Evolutionary conservation across 225 moss, liverwort and hornwort species (phyloP), one percentile per base, ranked within the genome.

Genomic region (Thuidium tamariscinum): DNA sequence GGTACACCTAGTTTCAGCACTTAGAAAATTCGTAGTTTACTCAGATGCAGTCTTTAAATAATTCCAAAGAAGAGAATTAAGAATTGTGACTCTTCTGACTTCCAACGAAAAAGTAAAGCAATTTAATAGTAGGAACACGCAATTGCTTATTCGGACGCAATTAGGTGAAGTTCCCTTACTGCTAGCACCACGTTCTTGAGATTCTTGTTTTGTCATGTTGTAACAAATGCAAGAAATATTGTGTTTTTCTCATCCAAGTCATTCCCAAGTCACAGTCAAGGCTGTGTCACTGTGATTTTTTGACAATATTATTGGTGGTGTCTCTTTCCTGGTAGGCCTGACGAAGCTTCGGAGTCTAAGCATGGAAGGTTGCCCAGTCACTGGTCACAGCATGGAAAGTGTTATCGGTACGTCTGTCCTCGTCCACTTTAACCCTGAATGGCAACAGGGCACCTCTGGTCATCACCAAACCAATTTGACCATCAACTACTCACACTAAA

Each of bases 331-430:
- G 75, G 54, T 87, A 97, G 97, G 96, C 32, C 82, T 98, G 83
- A 93, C 63, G 51, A 94, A 93, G 86, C 95, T 98, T 82, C 92
- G 87, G 80, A 91, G 82, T 55, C 82, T 98, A 18, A 90, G 95
- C 86, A 95, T 96, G 95, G 96, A 96, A 91, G 96, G 96, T 51
- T 98, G 97, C 82, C 94, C 95, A 79, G 92, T 96, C 39, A 95
- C 94, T 81, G 95, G 83, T 60, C 91, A 88, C 41, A 94, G 95
- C 89, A 93, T 98, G 95, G 95, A 96, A 42, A 95, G 90, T 62
- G 86, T 98, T 91, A 92, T 83, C 73, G 96, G 97, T 97, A 90
- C 56, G 82, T 86, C 84, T 39, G 44, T 84, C 42, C 54, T 67
- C 27, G 37, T 61, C 52, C 19, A 48, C 59, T 73, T 84, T 11